Base-by-base conservation (phyloP, 2,329 filamentous ascomycete genomes). In the Pleoardoris graminearum region DNA sequence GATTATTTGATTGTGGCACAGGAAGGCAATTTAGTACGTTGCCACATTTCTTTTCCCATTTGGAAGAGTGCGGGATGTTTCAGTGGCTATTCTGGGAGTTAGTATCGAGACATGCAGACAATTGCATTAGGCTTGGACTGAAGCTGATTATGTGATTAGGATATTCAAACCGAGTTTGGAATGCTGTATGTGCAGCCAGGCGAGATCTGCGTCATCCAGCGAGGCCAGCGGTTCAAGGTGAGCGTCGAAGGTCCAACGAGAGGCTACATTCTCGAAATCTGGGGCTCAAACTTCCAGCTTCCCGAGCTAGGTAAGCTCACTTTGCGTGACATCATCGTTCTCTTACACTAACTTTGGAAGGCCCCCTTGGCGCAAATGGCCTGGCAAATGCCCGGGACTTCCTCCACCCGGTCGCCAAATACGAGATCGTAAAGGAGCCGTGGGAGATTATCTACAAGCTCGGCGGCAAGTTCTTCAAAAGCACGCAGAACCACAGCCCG, bases 111-210 rank as follows among this genome's bases (percentile, higher is more conserved):
- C 33, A 17, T 36, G 33, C 8, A 17, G 14, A 4, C 16, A 27
- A 27, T n/a, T 25, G 4, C 12, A n/a, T n/a, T n/a, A n/a, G 37
- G 38, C 8, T 42, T 4, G 10, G 7, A n/a, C 12, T 11, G 10
- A 17, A 22, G 43, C 43, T 46, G 21, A 46, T 27, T 6, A 25
- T 11, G 23, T 25, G 43, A 8, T 2, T 8, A 47, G 44, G 88
- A 92, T 65, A 87, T 93, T 56, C 83, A 86, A 63, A 93, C 89
- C 1, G 89, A 93, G 72, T 78, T 92, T 42, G 90, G 89, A 39
- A 83, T 81, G 66, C 76, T 93, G 5, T 81, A 90, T 37, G 85
- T 92, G n/a, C 82, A 89, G 48, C 88, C 88, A 1, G 87, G 88
- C 70, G 89, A 93, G 72, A 90, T 93, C 39, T 84, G 81, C 58